Conservation (phyloP, 2,329 filamentous ascomycete genomes). For the Alternaria sp. region DNA sequence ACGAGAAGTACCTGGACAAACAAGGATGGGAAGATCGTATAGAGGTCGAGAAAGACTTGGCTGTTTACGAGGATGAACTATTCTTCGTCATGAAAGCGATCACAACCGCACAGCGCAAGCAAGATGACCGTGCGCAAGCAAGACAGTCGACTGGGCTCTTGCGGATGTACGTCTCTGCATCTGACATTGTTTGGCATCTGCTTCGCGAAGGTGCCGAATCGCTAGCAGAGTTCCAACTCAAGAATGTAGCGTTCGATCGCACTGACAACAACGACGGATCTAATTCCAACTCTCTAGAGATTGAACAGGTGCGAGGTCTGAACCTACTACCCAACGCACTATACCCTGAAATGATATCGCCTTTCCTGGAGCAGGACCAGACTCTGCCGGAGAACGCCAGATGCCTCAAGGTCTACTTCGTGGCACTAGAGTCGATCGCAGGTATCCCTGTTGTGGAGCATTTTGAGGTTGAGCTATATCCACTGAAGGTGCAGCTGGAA, state of each 20-base stretch:
- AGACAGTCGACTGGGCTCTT: constrained; percentile 81
- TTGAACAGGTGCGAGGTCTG: constrained; percentile 86
- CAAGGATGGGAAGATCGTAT: constrained; percentile 92
- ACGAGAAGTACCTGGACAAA: constrained; percentile 85
- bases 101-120: constrained; percentile 90
- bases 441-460: constrained; percentile 97
- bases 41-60: constrained; percentile 86
- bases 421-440: constrained; percentile 97
- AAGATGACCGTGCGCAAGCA: constrained; percentile 68
- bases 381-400: constrained; percentile 69
- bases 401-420: constrained; percentile 95
- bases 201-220: constrained; percentile 87
- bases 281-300: constrained; percentile 89
- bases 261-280: constrained; percentile 98
- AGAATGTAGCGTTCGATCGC: constrained; percentile 90
- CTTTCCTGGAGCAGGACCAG: constrained; percentile 75
- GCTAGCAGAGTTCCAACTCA: constrained; percentile 90
- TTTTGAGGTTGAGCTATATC: constrained; percentile 93
- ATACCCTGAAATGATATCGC: constrained; percentile 95
- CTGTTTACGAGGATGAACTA: constrained; percentile 91
- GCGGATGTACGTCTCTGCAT: constrained; percentile 91
- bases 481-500: constrained; percentile 92
- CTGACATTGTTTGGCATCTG: constrained; percentile 97
- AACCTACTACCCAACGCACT: constrained; percentile 90
- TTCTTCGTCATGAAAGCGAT: constrained; percentile 99